A percentile compares a stretch with the other conserved stretches of the same genome.
phyloP scores from a whole-genome alignment of 1,284 basidiomycete species.

The Vanrija humicola region DNA sequence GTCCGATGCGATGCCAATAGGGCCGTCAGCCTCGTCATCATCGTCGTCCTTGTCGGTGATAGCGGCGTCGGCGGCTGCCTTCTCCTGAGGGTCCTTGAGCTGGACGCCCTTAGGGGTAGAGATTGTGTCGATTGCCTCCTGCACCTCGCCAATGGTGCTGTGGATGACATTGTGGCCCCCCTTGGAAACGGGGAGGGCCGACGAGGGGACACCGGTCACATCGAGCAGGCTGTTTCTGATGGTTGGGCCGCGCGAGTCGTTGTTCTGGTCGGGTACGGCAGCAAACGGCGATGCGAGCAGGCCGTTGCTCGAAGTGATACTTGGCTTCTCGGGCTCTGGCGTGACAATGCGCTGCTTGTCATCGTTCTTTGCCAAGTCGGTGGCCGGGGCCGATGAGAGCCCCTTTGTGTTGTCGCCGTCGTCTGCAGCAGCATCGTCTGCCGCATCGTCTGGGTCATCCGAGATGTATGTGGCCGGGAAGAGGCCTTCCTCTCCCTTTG shows the following conservation, averaged over 20 bases:
- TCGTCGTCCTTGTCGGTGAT: slow-evolving; percentile 40
- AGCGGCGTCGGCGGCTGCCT: not conserved
- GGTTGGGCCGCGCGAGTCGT: not conserved
- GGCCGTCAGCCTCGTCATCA: slow-evolving; percentile 53
- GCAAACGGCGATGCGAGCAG: slow-evolving; percentile 7
- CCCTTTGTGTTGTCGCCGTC: not conserved
- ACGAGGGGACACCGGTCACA: slow-evolving; percentile 10
- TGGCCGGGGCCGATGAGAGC: not conserved
- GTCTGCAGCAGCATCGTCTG: not conserved
- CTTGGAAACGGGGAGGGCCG: not conserved
- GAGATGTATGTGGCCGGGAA: slow-evolving; percentile 91
- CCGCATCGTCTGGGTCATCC: slow-evolving; percentile 41
- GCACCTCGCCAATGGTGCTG: slow-evolving; percentile 79
- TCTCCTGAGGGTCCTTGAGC: slow-evolving; percentile 17
- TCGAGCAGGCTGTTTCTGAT: slow-evolving; percentile 16
- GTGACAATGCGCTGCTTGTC: too few species aligned
- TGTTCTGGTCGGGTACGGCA: not conserved
- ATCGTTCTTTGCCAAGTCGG: slow-evolving; percentile 1
- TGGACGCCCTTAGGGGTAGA: slow-evolving; percentile 7
- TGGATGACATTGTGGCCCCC: slow-evolving; percentile 59
- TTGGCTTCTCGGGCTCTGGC: too few species aligned
- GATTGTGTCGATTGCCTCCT: slow-evolving; percentile 76
- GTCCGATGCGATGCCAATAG: slow-evolving; percentile 58
- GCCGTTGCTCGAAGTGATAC: not conserved
- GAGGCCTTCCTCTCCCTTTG: slow-evolving; percentile 73